These are phyloP conservation scores for Neoboletus magnificus DNA, from an alignment of 768 basidiomycete genomes.

Conservation along the genomic window DNA sequence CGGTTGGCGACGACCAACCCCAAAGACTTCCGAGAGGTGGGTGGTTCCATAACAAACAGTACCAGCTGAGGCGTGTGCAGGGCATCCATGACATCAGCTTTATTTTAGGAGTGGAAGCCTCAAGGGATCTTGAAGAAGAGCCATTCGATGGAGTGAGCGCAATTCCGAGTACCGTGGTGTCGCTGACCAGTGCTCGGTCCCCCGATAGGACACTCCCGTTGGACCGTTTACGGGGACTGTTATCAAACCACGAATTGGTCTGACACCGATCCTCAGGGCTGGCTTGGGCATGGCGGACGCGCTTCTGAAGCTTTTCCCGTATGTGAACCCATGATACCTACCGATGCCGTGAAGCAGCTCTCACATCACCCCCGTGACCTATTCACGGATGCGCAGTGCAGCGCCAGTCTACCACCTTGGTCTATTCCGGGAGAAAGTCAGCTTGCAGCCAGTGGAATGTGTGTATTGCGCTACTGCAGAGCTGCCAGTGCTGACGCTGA, in stretches of 20 bases:
- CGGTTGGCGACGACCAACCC: conserved; percentile 56
- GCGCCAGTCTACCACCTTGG: conserved; percentile 91
- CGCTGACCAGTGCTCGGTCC: not conserved
- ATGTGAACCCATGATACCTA: conserved; percentile 30
- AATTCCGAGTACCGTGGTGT: not conserved
- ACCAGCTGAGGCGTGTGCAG: conserved; percentile 35
- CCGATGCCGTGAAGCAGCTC: not conserved
- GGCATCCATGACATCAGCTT: conserved; percentile 72
- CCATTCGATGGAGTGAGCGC: conserved; percentile 60
- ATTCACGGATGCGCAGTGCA: conserved; percentile 37
- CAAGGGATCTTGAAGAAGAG: conserved; percentile 59
- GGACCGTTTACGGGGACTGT: conserved; percentile 71
- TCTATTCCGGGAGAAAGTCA: conserved; percentile 81
- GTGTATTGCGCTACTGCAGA: conserved; percentile 16
- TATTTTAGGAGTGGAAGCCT: conserved; percentile 82
- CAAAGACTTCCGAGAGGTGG: conserved; percentile 79
- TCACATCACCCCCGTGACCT: not conserved
- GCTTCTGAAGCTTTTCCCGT: conserved; percentile 82
- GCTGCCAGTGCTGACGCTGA: conserved; percentile 8
- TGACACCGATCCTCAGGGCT: conserved; percentile 90
- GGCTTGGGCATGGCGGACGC: conserved; percentile 93
- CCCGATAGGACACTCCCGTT: conserved; percentile 68
- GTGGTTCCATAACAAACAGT: conserved; percentile 1
- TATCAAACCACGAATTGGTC: conserved; percentile 75
- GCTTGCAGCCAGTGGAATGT: conserved; percentile 91